These are phyloP conservation scores for Backusella macrospora DNA, from an alignment of 192 early-diverging fungal genomes.

Conservation along the genomic window DNA sequence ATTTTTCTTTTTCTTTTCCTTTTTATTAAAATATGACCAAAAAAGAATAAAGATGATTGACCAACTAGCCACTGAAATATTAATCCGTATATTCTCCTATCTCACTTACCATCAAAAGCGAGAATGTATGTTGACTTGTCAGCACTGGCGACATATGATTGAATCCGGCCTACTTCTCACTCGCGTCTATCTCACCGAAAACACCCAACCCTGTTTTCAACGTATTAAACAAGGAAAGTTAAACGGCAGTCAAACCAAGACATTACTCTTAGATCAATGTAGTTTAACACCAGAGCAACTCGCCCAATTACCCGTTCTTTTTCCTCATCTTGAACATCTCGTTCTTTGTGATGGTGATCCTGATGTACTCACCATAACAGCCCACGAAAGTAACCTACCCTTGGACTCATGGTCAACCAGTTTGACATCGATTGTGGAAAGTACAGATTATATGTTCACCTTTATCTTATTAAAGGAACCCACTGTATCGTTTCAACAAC, in stretches of 20 bases:
- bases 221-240: not conserved
- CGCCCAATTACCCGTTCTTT: not conserved
- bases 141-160: not conserved
- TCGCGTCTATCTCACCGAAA: not conserved
- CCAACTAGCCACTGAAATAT: not conserved
- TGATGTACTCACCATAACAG: not conserved
- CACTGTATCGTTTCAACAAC: not conserved
- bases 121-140: not conserved
- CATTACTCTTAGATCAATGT: not conserved
- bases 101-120: not conserved
- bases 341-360: constrained; percentile 1
- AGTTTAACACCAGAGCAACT: not conserved
- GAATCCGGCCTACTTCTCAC: not conserved
- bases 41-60: not conserved
- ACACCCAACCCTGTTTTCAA: not conserved
- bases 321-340: not conserved
- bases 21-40: not conserved
- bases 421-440: not conserved
- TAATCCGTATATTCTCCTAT: constrained; percentile 7
- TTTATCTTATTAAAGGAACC: not conserved
- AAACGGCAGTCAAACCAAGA: not conserved
- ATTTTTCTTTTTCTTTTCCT: no score
- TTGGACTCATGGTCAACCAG: not conserved
- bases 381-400: not conserved
- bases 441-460: not conserved